Base-by-base conservation (phyloP, 495 filamentous ascomycete genomes). In the Aspergillus cristatus region DNA sequence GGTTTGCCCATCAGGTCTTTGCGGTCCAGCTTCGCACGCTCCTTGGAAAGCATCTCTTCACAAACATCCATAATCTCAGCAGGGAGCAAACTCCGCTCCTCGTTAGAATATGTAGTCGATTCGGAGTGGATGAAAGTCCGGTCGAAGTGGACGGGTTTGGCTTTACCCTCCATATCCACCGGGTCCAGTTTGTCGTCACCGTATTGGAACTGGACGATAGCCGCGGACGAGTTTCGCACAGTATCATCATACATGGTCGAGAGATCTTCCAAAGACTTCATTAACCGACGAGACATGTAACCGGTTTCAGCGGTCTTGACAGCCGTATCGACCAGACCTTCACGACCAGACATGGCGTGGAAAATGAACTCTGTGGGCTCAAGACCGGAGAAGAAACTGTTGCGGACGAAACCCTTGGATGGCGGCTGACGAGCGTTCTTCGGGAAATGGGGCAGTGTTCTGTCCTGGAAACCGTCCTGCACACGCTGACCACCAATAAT, bases 221-320 rank as follows among this genome's bases (percentile, higher is more conserved):
- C 77, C 26, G 78, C 77, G 11, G 78, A 80, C 2, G 85, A 91
- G 22, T 88, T 96, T 34, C 91, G 78, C 2, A 98, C 93, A 2
- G 93, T 97, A 52, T 91, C 72, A 56, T 98, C 91, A 47, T 98
- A 98, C 50, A 82, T 72, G 0, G 82, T 82, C 0, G 86, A 91
- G 6, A 97, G 67, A 72, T 98, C 91, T 54, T 98, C 91, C 25
- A 98, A 68, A 0, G 85, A 91, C 63, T 98, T 98, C 91, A 98
- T 97, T 58, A 98, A 59, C 29, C 91, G 81, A 64, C 91, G 79
- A 42, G 89, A 96, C 93, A 98, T 98, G 65, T 98, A 98, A 37
- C 91, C 91, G 4, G 91, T 98, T 60, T 98, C 91, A 18, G 91
- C 91, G 12, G 91, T 98, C 68, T 98, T 98, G 63, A 98, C 91